phyloP scores from a whole-genome alignment of 2,329 filamentous ascomycete species.

The Colletotrichum gloeosporioides region DNA sequence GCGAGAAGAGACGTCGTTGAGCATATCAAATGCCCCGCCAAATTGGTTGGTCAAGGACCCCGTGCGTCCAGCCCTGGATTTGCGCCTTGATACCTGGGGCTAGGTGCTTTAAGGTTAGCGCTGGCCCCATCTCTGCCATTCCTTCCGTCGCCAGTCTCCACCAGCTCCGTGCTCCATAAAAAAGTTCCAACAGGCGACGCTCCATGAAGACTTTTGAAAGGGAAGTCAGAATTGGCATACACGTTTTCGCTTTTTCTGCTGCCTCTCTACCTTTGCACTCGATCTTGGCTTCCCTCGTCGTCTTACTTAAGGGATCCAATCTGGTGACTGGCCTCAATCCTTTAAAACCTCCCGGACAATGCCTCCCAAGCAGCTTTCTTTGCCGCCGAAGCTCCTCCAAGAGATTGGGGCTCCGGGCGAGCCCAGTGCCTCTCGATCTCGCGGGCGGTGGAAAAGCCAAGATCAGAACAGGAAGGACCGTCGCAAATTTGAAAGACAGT shows the following conservation, averaged over 20 bases:
- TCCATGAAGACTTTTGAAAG: background rate
- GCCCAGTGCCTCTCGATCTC: background rate
- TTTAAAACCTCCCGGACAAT: constrained; percentile 21
- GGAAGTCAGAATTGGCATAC: background rate
- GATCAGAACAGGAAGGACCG: constrained; percentile 63
- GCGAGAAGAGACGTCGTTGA: background rate
- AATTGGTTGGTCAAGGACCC: background rate
- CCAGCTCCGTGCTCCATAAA: background rate
- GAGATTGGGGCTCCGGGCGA: constrained; percentile 39
- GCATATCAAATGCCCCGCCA: background rate
- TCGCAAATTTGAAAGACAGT: constrained; percentile 68
- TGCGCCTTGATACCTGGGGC: background rate
- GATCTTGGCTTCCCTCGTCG: background rate
- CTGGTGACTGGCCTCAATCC: background rate
- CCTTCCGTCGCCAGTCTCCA: background rate
- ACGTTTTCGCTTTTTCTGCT: background rate
- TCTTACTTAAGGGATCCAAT: background rate
- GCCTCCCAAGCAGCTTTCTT: constrained; percentile 40
- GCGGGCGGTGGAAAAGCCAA: constrained; percentile 20
- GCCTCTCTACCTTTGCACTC: background rate
- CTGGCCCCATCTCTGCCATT: background rate
- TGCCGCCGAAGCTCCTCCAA: constrained; percentile 49
- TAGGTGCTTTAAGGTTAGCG: background rate
- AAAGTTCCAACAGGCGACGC: background rate
- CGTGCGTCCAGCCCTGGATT: background rate